Evolutionary conservation across 2,329 filamentous ascomycete species (phyloP).

Genomic region (Chaetoscypha palmicola): DNA sequence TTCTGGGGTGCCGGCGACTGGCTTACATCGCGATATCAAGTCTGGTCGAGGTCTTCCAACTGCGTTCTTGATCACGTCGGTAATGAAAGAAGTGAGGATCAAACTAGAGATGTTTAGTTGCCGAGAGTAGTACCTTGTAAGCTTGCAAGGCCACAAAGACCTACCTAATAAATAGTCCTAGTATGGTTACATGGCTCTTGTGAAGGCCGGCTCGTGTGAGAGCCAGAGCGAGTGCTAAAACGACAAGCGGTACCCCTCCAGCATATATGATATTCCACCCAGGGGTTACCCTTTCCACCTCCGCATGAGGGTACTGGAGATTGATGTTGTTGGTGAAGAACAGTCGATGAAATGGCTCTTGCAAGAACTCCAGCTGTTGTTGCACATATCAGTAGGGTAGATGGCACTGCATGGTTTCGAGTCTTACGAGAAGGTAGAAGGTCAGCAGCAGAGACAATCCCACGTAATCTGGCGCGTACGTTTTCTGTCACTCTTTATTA

Average conservation of each 20-base stretch:
- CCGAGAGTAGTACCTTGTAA: too few relatives aligned
- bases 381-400: neutral
- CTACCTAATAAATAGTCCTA: conserved; percentile 67
- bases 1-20: conserved; percentile 42
- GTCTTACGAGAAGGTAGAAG: conserved; percentile 55
- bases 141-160: too few relatives aligned
- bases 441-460: conserved; percentile 65
- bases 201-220: conserved; percentile 57
- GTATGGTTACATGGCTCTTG: conserved; percentile 77
- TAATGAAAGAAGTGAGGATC: conserved; percentile 72
- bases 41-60: conserved; percentile 71
- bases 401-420: too few relatives aligned
- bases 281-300: conserved; percentile 75
- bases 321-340: conserved; percentile 80
- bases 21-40: conserved; percentile 79
- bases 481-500: conserved; percentile 45
- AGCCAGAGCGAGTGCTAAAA: conserved; percentile 61
- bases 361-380: conserved; percentile 56
- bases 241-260: conserved; percentile 59
- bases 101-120: conserved; percentile 35
- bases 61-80: conserved; percentile 80
- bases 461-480: conserved; percentile 83
- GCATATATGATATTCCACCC: conserved; percentile 60
- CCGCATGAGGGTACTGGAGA: conserved; percentile 81
- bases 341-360: conserved; percentile 88